These are phyloP conservation scores for Raphanus sativus DNA, from an alignment of 345 rosid species.

Conservation along the genomic window DNA sequence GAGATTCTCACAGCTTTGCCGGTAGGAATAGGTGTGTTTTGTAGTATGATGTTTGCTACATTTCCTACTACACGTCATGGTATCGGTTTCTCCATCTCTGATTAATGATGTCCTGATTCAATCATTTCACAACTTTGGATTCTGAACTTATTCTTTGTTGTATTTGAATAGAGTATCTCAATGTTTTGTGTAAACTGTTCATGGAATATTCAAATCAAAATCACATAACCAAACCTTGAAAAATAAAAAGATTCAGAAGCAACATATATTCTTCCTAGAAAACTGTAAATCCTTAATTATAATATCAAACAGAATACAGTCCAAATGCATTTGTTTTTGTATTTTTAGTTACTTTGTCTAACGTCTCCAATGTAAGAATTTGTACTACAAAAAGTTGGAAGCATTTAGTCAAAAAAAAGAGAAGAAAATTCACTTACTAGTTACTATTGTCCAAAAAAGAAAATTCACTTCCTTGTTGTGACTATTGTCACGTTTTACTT, in stretches of 20 bases:
- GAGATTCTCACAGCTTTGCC: conserved; percentile 79
- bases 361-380: background rate
- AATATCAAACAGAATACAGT: background rate
- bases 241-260: too few relatives aligned
- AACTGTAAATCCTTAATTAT: background rate
- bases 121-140: background rate
- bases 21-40: conserved; percentile 60
- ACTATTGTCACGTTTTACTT: background rate
- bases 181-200: conserved; percentile 1
- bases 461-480: background rate
- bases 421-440: background rate
- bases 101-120: conserved; percentile 2
- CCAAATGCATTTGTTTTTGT: background rate
- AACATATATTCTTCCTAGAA: background rate
- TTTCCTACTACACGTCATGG: conserved; percentile 89
- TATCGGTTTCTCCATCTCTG: conserved; percentile 66
- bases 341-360: background rate
- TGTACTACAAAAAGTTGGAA: background rate
- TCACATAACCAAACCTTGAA: background rate
- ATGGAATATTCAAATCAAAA: background rate
- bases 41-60: conserved; percentile 71
- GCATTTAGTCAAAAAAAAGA: conserved; percentile 1
- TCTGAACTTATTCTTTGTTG: conserved; percentile 5
- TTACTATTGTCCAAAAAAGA: background rate
- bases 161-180: conserved; percentile 4